A percentile compares a stretch with the other conserved stretches of the same genome.
Evolutionary conservation across 192 early-diverging fungal genomes (phyloP).

Genomic region (Neocallimastix lanati): DNA sequence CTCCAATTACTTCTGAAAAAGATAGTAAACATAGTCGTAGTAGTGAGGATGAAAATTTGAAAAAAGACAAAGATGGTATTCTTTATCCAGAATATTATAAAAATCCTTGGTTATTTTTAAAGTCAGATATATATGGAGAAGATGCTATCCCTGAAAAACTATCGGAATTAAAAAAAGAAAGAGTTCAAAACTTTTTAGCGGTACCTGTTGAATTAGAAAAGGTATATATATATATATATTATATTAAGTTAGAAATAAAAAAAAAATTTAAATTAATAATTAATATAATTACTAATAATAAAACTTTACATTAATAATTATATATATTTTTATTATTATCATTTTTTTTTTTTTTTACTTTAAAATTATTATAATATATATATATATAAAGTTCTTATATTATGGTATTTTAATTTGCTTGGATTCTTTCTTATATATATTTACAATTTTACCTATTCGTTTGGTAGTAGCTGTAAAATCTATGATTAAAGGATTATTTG

Average conservation of each 20-base stretch:
- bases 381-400: constrained; percentile 46
- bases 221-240: constrained; percentile 12
- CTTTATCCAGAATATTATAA: background rate
- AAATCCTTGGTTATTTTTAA: background rate
- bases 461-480: constrained; percentile 48
- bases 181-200: constrained; percentile 67
- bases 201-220: constrained; percentile 84
- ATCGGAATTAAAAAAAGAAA: constrained; percentile 59
- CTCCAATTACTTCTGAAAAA: background rate
- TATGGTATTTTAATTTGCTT: constrained; percentile 84
- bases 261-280: background rate
- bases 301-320: background rate
- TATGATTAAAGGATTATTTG: constrained; percentile 14
- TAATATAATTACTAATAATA: constrained; percentile 1
- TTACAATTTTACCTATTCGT: constrained; percentile 81
- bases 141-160: background rate
- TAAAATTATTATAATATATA: background rate
- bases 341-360: background rate
- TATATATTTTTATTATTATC: background rate
- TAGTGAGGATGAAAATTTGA: background rate
- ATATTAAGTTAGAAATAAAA: no score
- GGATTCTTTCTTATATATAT: constrained; percentile 87
- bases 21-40: background rate
- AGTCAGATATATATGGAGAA: background rate
- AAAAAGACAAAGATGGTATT: background rate